Base-by-base conservation (phyloP, 2,329 filamentous ascomycete species). In the Coccinonectria pachysandricola region DNA sequence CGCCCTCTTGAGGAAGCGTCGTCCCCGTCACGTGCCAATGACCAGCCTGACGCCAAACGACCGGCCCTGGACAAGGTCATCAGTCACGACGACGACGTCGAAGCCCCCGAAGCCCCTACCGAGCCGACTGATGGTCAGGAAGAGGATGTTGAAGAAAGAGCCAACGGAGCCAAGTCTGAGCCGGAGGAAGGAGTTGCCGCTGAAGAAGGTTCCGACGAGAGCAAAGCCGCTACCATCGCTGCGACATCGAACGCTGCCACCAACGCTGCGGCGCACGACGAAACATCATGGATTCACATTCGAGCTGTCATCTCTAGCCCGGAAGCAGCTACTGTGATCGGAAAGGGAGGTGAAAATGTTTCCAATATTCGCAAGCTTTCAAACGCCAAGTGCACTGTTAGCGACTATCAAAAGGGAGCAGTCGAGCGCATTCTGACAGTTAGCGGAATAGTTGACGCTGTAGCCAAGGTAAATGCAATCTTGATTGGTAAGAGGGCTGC, bases 341-440 rank as follows among this genome's bases (percentile, higher is more conserved):
- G 91, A 52, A 98, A 98, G 63, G 88, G 87, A 38, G 91, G 91
- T 53, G 91, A 98, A 66, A 98, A 98, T 51, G 91, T 98, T 24
- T 93, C 87, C 43, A 85, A 93, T 61, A 96, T 98, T 51, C 78
- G 91, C 43, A 85, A 84, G 54, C 70, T 94, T 61, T 95, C 91
- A 27, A 87, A 86, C 46, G 91, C 91, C 42, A 96, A 96, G 63
- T 98, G 91, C 65, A 98, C 91, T 24, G 91, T 98, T 45, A 95
- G 87, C 62, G 91, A 98, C 60, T 98, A 96, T 51, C 83, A 92
- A 45, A 85, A 93, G 51, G 91, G 91, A 41, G 91, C 91, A 29
- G 87, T 96, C 17, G 91, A 98, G 65, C 84, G 91, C 53, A 95
- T 98, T 49, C 68, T 98, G 49, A 98, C 91, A 16, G 91, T 98